Evolutionary conservation across 768 basidiomycete genomes (phyloP).

Genomic region (Tremella mesenterica): DNA sequence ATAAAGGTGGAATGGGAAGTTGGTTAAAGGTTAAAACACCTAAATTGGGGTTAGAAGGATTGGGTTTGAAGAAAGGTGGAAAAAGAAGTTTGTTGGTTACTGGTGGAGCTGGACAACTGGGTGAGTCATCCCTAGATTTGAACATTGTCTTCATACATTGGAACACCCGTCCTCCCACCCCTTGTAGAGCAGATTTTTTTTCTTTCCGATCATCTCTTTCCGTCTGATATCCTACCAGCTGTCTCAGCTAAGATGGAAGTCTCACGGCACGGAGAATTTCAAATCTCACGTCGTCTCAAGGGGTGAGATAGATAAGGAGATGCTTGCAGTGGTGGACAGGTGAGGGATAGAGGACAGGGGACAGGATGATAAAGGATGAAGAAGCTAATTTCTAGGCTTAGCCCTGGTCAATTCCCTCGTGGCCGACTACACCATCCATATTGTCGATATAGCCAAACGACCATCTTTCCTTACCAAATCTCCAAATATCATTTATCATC

Average conservation of each 20-base stretch:
- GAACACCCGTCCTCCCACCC: too few species aligned
- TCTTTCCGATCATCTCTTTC: too few species aligned
- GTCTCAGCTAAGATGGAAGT: too few species aligned
- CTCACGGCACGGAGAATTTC: too few species aligned
- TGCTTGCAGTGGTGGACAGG: too few species aligned
- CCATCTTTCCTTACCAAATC: conserved; percentile 12
- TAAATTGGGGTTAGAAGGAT: not conserved
- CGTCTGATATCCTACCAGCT: too few species aligned
- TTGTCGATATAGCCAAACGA: conserved; percentile 24
- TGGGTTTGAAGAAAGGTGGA: conserved; percentile 7
- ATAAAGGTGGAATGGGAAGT: not conserved
- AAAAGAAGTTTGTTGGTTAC: conserved; percentile 26
- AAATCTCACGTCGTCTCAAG: too few species aligned
- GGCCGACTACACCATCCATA: conserved; percentile 21
- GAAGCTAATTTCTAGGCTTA: conserved; percentile 19
- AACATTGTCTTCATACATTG: too few species aligned
- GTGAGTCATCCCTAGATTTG: conserved; percentile 13
- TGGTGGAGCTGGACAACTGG: conserved; percentile 32
- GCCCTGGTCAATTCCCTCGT: conserved; percentile 22
- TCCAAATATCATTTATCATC: conserved; percentile 17
- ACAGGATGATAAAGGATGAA: not conserved
- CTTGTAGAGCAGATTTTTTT: too few species aligned
- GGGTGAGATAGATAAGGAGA: too few species aligned
- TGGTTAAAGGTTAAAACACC: not conserved
- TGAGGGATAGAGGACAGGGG: too few species aligned